A percentile compares a stretch with the other conserved stretches of the same genome.
These are phyloP conservation scores for Odonthalia washingtoniensis DNA, from an alignment of 31 red algal genomes.

Conservation along the genomic window DNA sequence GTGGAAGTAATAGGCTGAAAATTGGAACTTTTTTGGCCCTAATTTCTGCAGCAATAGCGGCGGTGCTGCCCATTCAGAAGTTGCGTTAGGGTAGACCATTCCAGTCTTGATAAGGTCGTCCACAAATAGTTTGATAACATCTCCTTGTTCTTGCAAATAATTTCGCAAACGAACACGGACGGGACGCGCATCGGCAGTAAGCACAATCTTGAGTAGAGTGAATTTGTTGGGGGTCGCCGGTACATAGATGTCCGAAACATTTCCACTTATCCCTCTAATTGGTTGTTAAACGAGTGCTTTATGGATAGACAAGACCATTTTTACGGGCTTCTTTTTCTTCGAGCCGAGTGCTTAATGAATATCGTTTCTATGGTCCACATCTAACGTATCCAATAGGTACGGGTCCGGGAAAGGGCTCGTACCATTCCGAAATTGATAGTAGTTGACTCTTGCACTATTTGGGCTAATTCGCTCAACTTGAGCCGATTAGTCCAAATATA, in stretches of 20 bases:
- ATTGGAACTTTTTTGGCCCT: neutral
- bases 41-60: neutral
- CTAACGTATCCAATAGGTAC: too few relatives aligned
- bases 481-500: too few relatives aligned
- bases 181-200: neutral
- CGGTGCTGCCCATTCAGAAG: neutral
- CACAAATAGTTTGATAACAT: neutral
- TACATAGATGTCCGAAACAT: neutral
- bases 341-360: too few relatives aligned
- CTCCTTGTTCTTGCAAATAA: neutral
- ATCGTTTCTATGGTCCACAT: too few relatives aligned
- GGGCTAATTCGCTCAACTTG: too few relatives aligned
- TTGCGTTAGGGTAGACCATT: neutral
- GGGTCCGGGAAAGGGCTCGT: too few relatives aligned
- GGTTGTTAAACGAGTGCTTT: neutral
- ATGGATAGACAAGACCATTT: neutral
- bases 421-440: too few relatives aligned
- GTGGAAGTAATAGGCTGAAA: neutral
- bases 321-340: too few relatives aligned
- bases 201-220: neutral
- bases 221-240: neutral
- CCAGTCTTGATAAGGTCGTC: neutral
- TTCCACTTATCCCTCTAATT: neutral
- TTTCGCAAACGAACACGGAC: neutral
- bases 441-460: too few relatives aligned